A percentile compares a stretch with the other conserved stretches of the same genome.
These are phyloP conservation scores for Mucor velutinosus DNA, from an alignment of 371 early-diverging fungal species.

Conservation along the genomic window DNA sequence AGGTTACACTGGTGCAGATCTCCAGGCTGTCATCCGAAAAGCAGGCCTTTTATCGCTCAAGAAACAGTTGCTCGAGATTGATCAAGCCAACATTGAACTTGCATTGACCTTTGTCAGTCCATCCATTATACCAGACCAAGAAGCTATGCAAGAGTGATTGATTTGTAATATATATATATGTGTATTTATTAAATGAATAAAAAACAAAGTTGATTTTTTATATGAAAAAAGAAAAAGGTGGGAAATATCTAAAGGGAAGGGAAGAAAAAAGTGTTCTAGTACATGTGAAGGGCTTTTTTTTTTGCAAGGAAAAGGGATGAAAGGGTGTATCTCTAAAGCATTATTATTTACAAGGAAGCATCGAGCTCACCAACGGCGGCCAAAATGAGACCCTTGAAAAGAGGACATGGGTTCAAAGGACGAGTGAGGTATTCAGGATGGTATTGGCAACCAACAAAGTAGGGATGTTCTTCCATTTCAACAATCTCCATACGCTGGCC, in stretches of 20 bases:
- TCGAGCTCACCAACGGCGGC: slow-evolving; percentile 69
- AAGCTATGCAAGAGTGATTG: neutral
- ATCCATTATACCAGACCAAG: slow-evolving; percentile 8
- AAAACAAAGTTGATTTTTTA: neutral
- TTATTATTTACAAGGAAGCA: slow-evolving; percentile 22
- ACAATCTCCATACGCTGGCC: slow-evolving; percentile 97
- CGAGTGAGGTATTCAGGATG: slow-evolving; percentile 99
- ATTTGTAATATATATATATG: neutral
- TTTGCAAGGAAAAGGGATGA: neutral
- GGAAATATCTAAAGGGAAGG: slow-evolving; percentile 5
- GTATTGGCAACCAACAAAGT: slow-evolving; percentile 97
- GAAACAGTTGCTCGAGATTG: neutral
- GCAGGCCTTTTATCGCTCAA: slow-evolving; percentile 69
- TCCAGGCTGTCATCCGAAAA: slow-evolving; percentile 78
- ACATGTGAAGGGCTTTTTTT: neutral
- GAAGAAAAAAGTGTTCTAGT: neutral
- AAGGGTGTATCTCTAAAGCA: slow-evolving; percentile 1
- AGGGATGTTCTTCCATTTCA: slow-evolving; percentile 92
- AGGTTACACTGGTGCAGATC: slow-evolving; percentile 82
- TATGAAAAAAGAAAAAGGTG: neutral
- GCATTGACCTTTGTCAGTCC: slow-evolving; percentile 17
- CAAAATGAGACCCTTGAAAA: slow-evolving; percentile 91
- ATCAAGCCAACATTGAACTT: slow-evolving; percentile 13
- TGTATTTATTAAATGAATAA: slow-evolving; percentile 1
- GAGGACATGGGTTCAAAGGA: slow-evolving; percentile 90